Evolutionary conservation across 1,284 basidiomycete genomes (phyloP).

Genomic region (Cryptococcus sp.): DNA sequence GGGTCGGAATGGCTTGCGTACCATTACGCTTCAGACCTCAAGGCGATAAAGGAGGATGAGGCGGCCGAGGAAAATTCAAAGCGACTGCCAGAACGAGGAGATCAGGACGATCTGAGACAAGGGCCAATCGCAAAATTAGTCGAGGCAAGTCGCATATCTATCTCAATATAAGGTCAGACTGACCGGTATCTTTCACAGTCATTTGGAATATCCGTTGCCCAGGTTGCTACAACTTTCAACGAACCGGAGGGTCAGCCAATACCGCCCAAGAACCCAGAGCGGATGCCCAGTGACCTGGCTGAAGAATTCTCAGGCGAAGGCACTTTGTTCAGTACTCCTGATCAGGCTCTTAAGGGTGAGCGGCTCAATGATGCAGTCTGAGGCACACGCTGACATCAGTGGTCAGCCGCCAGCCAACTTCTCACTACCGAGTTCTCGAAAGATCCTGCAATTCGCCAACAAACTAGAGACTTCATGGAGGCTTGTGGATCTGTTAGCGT

Average conservation of each 20-base stretch:
- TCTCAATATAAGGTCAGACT: background rate
- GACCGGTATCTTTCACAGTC: constrained; percentile 18
- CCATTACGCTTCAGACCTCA: constrained; percentile 65
- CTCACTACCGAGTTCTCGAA: constrained; percentile 88
- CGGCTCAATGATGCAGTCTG: background rate
- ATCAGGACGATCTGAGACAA: constrained; percentile 30
- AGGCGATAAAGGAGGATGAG: constrained; percentile 68
- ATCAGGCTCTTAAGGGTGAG: constrained; percentile 44
- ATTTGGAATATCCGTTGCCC: constrained; percentile 41
- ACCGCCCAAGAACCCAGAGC: constrained; percentile 42
- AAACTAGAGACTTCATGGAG: constrained; percentile 77
- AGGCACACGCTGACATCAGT: background rate
- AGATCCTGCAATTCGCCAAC: constrained; percentile 83
- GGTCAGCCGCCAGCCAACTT: constrained; percentile 67
- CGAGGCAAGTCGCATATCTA: constrained; percentile 24
- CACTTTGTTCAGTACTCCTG: constrained; percentile 30
- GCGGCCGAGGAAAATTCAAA: constrained; percentile 64
- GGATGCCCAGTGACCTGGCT: constrained; percentile 44
- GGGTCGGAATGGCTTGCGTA: constrained; percentile 87
- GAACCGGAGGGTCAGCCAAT: constrained; percentile 31
- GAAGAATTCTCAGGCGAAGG: constrained; percentile 46
- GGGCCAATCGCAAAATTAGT: constrained; percentile 48
- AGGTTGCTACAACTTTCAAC: constrained; percentile 43
- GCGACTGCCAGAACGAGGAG: constrained; percentile 34
- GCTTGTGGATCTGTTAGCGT: constrained; percentile 77